A percentile compares a stretch with the other conserved stretches of the same genome.
These are phyloP conservation scores for Aspergillus uvarum DNA, from an alignment of 2,329 filamentous ascomycete species.

Conservation along the genomic window DNA sequence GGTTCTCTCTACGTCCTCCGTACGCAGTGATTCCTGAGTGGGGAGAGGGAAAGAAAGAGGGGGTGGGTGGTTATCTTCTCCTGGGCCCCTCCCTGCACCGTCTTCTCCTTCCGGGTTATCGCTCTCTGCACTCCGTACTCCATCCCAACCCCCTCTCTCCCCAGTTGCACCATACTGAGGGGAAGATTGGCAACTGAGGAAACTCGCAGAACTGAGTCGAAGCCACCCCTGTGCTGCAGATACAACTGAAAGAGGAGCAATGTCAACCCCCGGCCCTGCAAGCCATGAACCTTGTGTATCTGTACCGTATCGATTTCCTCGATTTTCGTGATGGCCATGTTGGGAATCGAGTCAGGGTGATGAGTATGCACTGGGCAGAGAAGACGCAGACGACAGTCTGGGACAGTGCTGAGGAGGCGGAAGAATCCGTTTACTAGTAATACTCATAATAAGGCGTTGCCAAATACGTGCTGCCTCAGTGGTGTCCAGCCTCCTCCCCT, in stretches of 20 bases:
- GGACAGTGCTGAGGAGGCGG: background rate
- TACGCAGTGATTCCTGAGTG: conserved; percentile 1
- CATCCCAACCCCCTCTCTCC: background rate
- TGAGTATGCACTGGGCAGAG: background rate
- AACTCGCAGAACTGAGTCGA: background rate
- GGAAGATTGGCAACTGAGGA: background rate
- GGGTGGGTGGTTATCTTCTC: background rate
- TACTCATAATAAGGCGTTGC: conserved; percentile 6
- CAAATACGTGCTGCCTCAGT: background rate
- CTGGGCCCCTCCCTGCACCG: background rate
- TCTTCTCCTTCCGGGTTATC: background rate
- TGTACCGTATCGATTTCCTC: conserved; percentile 13
- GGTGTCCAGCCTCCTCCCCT: too few relatives aligned
- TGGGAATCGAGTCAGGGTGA: background rate
- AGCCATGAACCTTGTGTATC: conserved; percentile 19
- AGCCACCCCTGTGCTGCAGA: background rate
- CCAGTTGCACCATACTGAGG: background rate
- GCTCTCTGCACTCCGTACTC: background rate
- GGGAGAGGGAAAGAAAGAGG: conserved; percentile 6
- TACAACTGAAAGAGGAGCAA: background rate
- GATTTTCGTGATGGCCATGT: background rate
- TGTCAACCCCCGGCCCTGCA: conserved; percentile 13
- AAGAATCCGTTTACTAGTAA: conserved; percentile 14
- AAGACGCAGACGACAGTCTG: background rate
- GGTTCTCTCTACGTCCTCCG: conserved; percentile 5